phyloP scores from a whole-genome alignment of 2,329 filamentous ascomycete genomes.

The Talaromyces funiculosus region DNA sequence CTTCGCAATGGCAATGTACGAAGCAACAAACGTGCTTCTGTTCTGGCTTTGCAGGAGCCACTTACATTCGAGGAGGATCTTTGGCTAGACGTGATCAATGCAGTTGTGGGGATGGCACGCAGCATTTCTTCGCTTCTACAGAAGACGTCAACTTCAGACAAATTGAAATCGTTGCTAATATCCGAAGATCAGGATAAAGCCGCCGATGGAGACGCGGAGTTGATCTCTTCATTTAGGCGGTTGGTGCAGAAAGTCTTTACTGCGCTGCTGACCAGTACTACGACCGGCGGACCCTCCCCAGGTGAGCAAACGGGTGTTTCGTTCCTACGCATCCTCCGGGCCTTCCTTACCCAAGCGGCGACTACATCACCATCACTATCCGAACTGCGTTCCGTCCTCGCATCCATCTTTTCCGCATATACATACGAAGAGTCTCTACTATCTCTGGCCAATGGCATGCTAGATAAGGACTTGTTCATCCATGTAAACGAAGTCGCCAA shows the following conservation, averaged over 20 bases:
- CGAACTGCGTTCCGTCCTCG: constrained; percentile 76
- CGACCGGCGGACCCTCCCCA: constrained; percentile 35
- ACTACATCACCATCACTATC: constrained; percentile 77
- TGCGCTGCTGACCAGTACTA: constrained; percentile 72
- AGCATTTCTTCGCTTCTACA: constrained; percentile 54
- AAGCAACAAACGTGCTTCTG: constrained; percentile 34
- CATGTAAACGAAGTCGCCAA: constrained; percentile 69
- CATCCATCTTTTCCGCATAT: constrained; percentile 90
- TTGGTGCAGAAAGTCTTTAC: constrained; percentile 90
- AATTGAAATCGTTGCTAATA: background rate
- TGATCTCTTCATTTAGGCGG: constrained; percentile 64
- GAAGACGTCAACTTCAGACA: constrained; percentile 9
- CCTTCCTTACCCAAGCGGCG: constrained; percentile 79
- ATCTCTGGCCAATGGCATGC: constrained; percentile 72
- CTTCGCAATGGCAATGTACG: constrained; percentile 22
- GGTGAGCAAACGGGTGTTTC: constrained; percentile 55
- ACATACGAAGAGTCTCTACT: constrained; percentile 91
- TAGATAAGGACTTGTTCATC: constrained; percentile 83
- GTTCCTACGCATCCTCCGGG: constrained; percentile 82
- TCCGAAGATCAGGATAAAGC: background rate
- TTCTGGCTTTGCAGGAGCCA: constrained; percentile 48
- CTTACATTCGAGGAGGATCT: constrained; percentile 57
- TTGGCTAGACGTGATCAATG: constrained; percentile 62
- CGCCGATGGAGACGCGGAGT: constrained; percentile 31
- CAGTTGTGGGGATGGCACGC: constrained; percentile 58